Conservation (phyloP, 2,329 filamentous ascomycete genomes). For the Trichoderma sp. region DNA sequence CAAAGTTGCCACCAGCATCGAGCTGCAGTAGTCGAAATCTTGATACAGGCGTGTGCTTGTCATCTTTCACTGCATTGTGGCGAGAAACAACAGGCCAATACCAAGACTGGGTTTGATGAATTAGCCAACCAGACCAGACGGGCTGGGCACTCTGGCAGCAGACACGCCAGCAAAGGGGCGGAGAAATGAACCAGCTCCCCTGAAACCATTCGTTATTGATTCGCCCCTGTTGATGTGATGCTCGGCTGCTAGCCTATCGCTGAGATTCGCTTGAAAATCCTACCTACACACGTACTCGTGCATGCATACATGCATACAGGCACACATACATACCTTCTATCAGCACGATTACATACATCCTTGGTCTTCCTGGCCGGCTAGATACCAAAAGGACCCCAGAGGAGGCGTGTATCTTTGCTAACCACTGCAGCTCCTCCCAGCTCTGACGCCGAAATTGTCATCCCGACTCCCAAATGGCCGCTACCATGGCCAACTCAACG, state of each 20-base stretch:
- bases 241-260: not conserved
- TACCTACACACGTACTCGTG: not conserved
- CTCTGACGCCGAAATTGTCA: not conserved
- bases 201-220: not conserved
- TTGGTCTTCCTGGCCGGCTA: not conserved
- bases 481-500: slow-evolving; percentile 26
- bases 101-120: not conserved
- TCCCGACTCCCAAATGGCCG: not conserved
- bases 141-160: not conserved
- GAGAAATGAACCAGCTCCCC: slow-evolving; percentile 1
- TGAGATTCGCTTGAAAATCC: slow-evolving; percentile 1
- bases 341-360: not conserved
- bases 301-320: not conserved
- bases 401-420: not conserved
- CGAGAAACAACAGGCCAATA: not conserved
- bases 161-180: slow-evolving; percentile 12
- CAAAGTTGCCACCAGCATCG: not conserved
- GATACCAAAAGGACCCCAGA: not conserved
- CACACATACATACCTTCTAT: not conserved
- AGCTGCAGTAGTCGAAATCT: not conserved
- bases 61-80: not conserved
- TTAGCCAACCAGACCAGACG: slow-evolving; percentile 4
- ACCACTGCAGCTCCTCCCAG: slow-evolving; percentile 6
- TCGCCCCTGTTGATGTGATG: not conserved
- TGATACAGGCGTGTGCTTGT: not conserved